Base-by-base conservation (phyloP, 2,329 filamentous ascomycete species). In the Hortaea werneckii region DNA sequence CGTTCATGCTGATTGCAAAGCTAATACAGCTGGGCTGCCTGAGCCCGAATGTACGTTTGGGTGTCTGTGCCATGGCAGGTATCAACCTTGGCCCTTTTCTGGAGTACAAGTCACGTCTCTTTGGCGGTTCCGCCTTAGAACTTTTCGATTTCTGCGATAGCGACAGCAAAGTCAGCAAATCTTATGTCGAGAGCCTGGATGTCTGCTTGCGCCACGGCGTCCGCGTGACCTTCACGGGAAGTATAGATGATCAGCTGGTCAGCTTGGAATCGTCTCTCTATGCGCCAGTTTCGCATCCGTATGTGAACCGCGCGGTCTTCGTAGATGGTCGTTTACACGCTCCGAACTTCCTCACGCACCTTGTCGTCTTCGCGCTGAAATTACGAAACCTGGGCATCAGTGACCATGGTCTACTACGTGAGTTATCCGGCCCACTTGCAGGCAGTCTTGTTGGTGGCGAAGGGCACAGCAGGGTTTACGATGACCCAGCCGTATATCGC, bases 221-320 rank as follows among this genome's bases (percentile, higher is more conserved):
- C 10, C 79, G 87, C 37, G 79, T 96, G 41, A 85, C 88, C 0
- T 95, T 89, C 62, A 76, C 94, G 48, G 90, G 90, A 44, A 95
- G 89, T 65, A 94, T 98, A 43, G 92, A 98, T 63, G 92, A 98
- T 65, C 92, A 98, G 65, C 74, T 98, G 2, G 89, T 98, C 10
- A 90, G 89, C 4, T 73, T 98, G 61, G 90, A 95, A 73, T 95
- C 89, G 2, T 88, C 90, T 11, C 80, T 92, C 0, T 94, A 94
- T 65, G 84, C 87, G 0, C 85, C 85, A 0, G 80, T 88, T 4
- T 81, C 80, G 13, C 92, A 98, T 59, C 92, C 92, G 0, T 89
- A 95, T 64, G 90, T 96, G 48, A 94, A 88, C 63, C 82, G 92
- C 28, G 87, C 89, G n/a, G 88, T 94, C 11, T 96, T 96, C 62